Base-by-base conservation (phyloP, 257 asterid genomes). In the Oldenlandia corymbosa region DNA sequence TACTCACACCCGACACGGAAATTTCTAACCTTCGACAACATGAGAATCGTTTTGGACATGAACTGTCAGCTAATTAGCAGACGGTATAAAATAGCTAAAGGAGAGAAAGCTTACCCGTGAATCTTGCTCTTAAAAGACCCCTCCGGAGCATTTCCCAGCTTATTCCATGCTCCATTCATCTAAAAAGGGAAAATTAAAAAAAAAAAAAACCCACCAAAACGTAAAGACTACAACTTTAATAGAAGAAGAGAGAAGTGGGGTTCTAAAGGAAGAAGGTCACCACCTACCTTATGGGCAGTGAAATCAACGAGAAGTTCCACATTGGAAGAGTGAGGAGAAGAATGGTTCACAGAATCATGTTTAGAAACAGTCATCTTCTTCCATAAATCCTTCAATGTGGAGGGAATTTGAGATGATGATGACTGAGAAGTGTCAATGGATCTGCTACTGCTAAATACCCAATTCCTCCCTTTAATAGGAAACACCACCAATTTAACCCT, bases 101-200 rank as follows among this genome's bases (percentile, higher is more conserved):
- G n/a, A n/a, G n/a, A n/a, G n/a, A n/a, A n/a, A n/a, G n/a, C n/a
- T n/a, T 55, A 92, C 99, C 97, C 82, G 64, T 93, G 96, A 73
- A 93, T 69, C 76, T 84, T 93, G 78, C 71, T 85, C 80, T 93
- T 90, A 41, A 93, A 28, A 71, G 85, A 77, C 73, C 96, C 96
- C 52, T 75, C 74, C 24, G 96, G 96, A 16, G 99, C 95, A 65
- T 84, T 82, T 81, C 81, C 99, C 81, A 93, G 82, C 50, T 75
- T 85, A 77, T 46, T 76, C 97, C 99, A 93, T 36, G 79, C 94
- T 70, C 68, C 80, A 68, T 88, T 90, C 99, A 93, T 93, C 99
- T 93, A 64, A 34, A 54, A 75, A 55, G n/a, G n/a, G n/a, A n/a
- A n/a, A n/a, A n/a, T n/a, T n/a, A n/a, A n/a, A n/a, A n/a, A n/a